Base-by-base conservation (phyloP, 768 basidiomycete species). In the Phaeotremella skinneri region DNA sequence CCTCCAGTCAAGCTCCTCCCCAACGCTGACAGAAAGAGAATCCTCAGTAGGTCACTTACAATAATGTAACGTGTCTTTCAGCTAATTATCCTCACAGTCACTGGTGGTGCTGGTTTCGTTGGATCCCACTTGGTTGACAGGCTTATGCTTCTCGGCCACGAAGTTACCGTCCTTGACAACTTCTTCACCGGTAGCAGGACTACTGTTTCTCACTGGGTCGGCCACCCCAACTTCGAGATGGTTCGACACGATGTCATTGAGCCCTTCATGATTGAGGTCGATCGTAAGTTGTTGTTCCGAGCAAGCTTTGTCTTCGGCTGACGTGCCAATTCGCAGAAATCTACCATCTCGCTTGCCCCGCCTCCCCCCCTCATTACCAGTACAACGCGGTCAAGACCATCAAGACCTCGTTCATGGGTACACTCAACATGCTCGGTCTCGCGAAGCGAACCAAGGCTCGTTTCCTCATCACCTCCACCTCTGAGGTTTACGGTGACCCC, bases 151-250 rank as follows among this genome's bases (percentile, higher is more conserved):
- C 85, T 98, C 52, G 96, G 96, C 16, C 96, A 99, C 74, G 92
- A 97, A 77, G 91, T 94, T 68, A 92, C 91, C 56, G 94, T 97
- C 64, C 79, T 96, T 56, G 94, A 98, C 81, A 97, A 97, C 80
- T 99, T 99, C 78, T 99, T 99, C 81, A 97, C 93, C 25, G 96
- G 96, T 16, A 89, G 89, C 55, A 92, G 92, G 78, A 94, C 91
- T n/a, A 94, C 92, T 52, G 89, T 73, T 53, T 72, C 74, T 14
- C 72, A 76, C 67, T 78, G 75, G 76, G 78, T 79, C 58, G 96
- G 96, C 6, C 96, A 99, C 78, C 96, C 96, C 62, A 97, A 98
- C 81, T 99, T 99, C 68, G 94, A 98, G 79, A 82, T 99, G 80
- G 90, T 98, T 66, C 85, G 96, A 58, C 96, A 97, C 77, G 96